Percentiles rank a stretch among this genome's conserved stretches.
phyloP scores from a whole-genome alignment of 805 yeast species.

The Saccharomycopsis sp. region DNA sequence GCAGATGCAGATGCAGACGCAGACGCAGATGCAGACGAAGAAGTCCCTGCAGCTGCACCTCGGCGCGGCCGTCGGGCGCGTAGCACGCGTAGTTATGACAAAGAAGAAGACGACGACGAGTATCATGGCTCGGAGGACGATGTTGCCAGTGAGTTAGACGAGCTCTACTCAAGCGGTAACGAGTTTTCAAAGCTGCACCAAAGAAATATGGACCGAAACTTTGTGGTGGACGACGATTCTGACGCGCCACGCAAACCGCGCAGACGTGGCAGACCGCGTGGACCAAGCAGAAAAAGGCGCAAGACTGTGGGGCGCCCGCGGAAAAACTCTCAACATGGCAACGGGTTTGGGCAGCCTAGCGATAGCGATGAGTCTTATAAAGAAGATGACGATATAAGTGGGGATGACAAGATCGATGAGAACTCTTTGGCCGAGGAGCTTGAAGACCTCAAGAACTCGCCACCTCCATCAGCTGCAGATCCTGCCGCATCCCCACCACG shows the following conservation, averaged over 20 bases:
- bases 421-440: constrained; percentile 42
- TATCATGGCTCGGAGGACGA: constrained; percentile 20
- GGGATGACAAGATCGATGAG: constrained; percentile 24
- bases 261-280: constrained; percentile 17
- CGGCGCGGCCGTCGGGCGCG: no score
- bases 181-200: constrained; percentile 17
- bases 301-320: constrained; percentile 18
- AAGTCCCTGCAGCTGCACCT: constrained; percentile 20
- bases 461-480: constrained; percentile 42
- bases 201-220: constrained; percentile 22
- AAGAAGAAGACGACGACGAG: constrained; percentile 24
- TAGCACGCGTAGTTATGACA: no score
- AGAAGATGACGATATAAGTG: constrained; percentile 24
- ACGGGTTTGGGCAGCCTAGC: constrained; percentile 20
- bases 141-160: constrained; percentile 19
- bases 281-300: constrained; percentile 16
- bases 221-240: constrained; percentile 27
- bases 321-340: constrained; percentile 11
- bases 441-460: constrained; percentile 55
- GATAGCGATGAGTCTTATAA: constrained; percentile 27
- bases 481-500: constrained; percentile 33
- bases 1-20: constrained; percentile 1
- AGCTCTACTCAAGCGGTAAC: constrained; percentile 17
- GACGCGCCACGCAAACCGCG: constrained; percentile 11
- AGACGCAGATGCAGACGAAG: constrained; percentile 25